These are phyloP conservation scores for Teratosphaeria destructans DNA, from an alignment of 2,329 filamentous ascomycete species.

Conservation along the genomic window DNA sequence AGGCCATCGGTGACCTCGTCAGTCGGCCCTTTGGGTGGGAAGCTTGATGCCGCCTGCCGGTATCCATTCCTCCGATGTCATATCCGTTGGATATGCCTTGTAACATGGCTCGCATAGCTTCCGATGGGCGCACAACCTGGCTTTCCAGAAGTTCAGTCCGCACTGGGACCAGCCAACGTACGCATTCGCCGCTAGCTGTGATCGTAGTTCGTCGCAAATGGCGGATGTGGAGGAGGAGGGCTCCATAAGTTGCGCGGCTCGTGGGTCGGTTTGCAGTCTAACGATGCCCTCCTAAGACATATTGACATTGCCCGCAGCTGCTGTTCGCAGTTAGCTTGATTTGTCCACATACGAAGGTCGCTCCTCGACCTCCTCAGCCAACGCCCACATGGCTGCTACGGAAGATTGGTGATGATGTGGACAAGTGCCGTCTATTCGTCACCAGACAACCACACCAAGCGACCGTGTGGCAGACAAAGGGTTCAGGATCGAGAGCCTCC, in stretches of 20 bases:
- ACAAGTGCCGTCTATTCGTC: background rate
- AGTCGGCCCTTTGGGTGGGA: background rate
- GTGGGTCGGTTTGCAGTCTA: background rate
- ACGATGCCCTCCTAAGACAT: conserved; percentile 6
- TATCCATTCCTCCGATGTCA: background rate
- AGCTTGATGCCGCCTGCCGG: background rate
- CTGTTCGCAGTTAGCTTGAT: conserved; percentile 1
- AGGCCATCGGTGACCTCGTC: background rate
- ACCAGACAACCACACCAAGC: background rate
- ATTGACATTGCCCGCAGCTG: conserved; percentile 13
- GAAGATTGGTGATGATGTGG: background rate
- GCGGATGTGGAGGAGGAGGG: background rate
- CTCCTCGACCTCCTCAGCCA: background rate
- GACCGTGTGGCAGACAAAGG: background rate
- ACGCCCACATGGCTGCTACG: too few species aligned
- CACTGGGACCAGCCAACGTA: background rate
- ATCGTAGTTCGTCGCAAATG: background rate
- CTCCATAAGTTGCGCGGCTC: background rate
- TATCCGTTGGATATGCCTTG: background rate
- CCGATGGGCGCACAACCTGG: background rate
- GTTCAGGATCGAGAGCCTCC: background rate
- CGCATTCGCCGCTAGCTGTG: background rate
- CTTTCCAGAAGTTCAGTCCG: background rate
- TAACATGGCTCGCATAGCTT: background rate
- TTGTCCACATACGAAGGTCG: background rate